Percentiles rank a stretch among this genome's conserved stretches.
Conservation (phyloP, 352 stramenopile species). For the Pythium coloratum region DNA sequence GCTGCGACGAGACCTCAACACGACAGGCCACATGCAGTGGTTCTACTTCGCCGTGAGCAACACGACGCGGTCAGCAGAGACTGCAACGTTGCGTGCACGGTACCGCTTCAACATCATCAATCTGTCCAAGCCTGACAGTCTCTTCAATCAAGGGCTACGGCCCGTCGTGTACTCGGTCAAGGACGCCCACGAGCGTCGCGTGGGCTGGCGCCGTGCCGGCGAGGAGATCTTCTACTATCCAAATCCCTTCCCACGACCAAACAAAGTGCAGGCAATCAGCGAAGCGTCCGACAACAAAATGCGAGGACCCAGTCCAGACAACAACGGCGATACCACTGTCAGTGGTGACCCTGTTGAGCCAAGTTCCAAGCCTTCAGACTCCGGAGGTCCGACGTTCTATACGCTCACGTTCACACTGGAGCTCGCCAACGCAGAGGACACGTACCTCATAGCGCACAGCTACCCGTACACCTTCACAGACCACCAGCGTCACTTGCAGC, state of each 20-base stretch:
- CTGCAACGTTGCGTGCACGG: not conserved
- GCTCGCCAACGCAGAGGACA: slow-evolving; percentile 79
- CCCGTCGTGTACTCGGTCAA: slow-evolving; percentile 87
- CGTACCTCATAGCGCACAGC: slow-evolving; percentile 89
- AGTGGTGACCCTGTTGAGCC: not conserved
- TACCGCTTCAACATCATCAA: slow-evolving; percentile 94
- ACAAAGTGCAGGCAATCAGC: slow-evolving; percentile 4
- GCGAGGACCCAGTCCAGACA: not conserved
- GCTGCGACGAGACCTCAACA: slow-evolving; percentile 86
- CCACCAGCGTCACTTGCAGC: slow-evolving; percentile 62
- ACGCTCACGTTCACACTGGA: slow-evolving; percentile 89
- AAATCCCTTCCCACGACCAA: slow-evolving; percentile 54
- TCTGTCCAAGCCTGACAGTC: slow-evolving; percentile 89
- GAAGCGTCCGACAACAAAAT: slow-evolving; percentile 5
- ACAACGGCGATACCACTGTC: not conserved
- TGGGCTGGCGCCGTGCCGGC: slow-evolving; percentile 77
- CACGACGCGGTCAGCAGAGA: slow-evolving; percentile 14
- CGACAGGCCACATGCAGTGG: slow-evolving; percentile 87
- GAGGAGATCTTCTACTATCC: slow-evolving; percentile 87
- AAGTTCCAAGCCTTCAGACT: not conserved
- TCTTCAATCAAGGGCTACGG: slow-evolving; percentile 91
- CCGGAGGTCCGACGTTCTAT: slow-evolving; percentile 61
- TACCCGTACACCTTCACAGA: slow-evolving; percentile 92
- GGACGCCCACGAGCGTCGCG: slow-evolving; percentile 48
- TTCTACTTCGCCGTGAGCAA: slow-evolving; percentile 95